phyloP scores from a whole-genome alignment of 2,329 filamentous ascomycete genomes.

The Colletotrichum gigasporum region DNA sequence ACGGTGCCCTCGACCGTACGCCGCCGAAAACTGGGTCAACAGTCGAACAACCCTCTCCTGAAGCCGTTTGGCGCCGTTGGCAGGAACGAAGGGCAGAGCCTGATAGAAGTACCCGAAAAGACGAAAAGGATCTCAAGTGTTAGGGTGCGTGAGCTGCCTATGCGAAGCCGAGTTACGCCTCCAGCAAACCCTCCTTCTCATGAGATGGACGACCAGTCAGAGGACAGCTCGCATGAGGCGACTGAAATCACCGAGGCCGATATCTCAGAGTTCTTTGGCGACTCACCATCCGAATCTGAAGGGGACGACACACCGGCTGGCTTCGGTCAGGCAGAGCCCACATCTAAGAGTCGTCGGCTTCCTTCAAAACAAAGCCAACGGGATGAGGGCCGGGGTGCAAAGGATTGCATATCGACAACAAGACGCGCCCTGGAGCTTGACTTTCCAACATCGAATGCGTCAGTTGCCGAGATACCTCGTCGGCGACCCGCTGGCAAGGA shows the following conservation, averaged over 20 bases:
- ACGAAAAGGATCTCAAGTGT: neutral
- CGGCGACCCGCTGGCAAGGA: neutral
- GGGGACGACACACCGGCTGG: neutral
- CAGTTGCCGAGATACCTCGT: neutral
- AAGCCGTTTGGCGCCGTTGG: neutral
- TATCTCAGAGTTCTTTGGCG: constrained; percentile 21
- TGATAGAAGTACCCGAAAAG: neutral
- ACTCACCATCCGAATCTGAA: constrained; percentile 14
- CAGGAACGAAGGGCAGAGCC: neutral
- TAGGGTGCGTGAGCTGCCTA: neutral
- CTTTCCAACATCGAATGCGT: neutral
- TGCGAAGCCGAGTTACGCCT: neutral
- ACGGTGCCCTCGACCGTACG: neutral
- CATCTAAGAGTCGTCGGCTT: neutral
- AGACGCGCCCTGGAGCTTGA: neutral
- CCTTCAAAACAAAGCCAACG: too few species aligned
- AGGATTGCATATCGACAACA: neutral
- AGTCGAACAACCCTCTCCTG: constrained; percentile 10
- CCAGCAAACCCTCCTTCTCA: neutral
- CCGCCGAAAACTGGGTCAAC: constrained; percentile 25
- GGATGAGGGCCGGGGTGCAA: too few species aligned
- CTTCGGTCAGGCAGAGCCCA: neutral
- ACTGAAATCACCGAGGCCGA: constrained; percentile 28
- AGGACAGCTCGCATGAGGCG: constrained; percentile 3
- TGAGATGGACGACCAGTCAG: neutral